Conservation (phyloP, 2,329 filamentous ascomycete genomes). For the Penicillium sp. region DNA sequence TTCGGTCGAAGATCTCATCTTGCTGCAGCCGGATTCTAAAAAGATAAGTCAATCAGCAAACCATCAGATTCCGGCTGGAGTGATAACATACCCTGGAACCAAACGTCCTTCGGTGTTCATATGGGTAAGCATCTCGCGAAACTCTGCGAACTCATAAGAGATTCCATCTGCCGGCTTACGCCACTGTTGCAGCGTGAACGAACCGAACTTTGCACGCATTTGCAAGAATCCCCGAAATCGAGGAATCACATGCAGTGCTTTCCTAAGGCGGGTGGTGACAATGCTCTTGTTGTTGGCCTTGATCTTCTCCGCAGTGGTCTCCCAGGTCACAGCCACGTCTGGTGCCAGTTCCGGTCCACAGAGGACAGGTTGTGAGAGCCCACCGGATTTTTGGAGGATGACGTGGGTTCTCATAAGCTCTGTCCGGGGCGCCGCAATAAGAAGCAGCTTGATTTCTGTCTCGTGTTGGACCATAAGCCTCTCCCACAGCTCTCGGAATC, state of each 20-base stretch:
- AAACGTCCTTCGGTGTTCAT: constrained; percentile 39
- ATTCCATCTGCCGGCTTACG: constrained; percentile 27
- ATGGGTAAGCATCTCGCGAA: constrained; percentile 40
- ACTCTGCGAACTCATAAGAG: constrained; percentile 40
- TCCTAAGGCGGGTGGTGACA: constrained; percentile 5
- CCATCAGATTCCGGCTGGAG: background rate
- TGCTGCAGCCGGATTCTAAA: constrained; percentile 28
- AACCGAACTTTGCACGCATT: constrained; percentile 46
- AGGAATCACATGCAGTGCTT: constrained; percentile 26
- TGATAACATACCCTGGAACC: constrained; percentile 38
- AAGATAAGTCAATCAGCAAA: background rate
- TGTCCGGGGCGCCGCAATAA: constrained; percentile 32
- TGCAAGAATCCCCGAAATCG: constrained; percentile 36
- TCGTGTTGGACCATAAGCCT: constrained; percentile 30
- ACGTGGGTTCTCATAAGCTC: constrained; percentile 26
- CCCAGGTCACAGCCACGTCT: background rate
- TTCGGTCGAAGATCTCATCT: constrained; percentile 31
- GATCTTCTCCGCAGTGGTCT: background rate
- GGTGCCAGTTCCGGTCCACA: constrained; percentile 11
- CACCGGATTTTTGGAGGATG: constrained; percentile 22
- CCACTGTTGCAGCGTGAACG: constrained; percentile 42
- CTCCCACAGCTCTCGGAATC: constrained; percentile 31
- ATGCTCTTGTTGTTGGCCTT: constrained; percentile 1
- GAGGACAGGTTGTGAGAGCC: constrained; percentile 24
- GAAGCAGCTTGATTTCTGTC: constrained; percentile 35